Base-by-base conservation (phyloP, 768 basidiomycete species). In the Pleurotus eryngii region DNA sequence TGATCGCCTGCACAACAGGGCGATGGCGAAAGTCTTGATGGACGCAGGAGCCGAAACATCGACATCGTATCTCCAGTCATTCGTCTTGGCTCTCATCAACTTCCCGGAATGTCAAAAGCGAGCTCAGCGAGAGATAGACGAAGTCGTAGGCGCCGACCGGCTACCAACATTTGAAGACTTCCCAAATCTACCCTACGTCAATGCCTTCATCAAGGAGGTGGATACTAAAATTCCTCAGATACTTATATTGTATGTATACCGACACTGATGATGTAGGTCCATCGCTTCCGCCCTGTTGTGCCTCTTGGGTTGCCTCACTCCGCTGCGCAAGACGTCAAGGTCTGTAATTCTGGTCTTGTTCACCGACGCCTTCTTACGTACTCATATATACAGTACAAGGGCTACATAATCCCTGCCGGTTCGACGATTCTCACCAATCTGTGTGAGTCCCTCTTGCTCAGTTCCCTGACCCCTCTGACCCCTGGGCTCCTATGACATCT, bases 81-180 rank as follows among this genome's bases (percentile, higher is more conserved):
- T 80, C 59, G 56, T 79, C 49, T 65, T 78, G 12, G 71, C 72
- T 1, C 74, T 80, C 73, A 64, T 72, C 5, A 60, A 69, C 9
- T 61, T 75, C 56, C 77, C 78, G 1, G 67, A 72, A 9, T 60
- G 67, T 7, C 74, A 73, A 55, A 55, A 42, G 5, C 71, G 62
- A 49, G 77, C 76, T 0, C 79, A 77, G 51, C 66, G 63, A 4
- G 77, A 80, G 60, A 66, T 81, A 15, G 78, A 80, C 59, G 22
- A 51, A 1, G 68, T 79, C 3, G 60, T 79, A 14, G 74, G 72
- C 8, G 18, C 45, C 2, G 66, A 61, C 22, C 67, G 76, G 3
- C 64, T 79, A 6, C 80, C 78, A 0, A 65, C 65, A 3, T 69
- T 74, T n/a, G 57, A 60, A 3, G 74, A 74, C 59, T 57, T 62